Percentiles rank a stretch among this genome's conserved stretches.
Conservation (phyloP, 257 asterid genomes). For the Solanum pennellii region DNA sequence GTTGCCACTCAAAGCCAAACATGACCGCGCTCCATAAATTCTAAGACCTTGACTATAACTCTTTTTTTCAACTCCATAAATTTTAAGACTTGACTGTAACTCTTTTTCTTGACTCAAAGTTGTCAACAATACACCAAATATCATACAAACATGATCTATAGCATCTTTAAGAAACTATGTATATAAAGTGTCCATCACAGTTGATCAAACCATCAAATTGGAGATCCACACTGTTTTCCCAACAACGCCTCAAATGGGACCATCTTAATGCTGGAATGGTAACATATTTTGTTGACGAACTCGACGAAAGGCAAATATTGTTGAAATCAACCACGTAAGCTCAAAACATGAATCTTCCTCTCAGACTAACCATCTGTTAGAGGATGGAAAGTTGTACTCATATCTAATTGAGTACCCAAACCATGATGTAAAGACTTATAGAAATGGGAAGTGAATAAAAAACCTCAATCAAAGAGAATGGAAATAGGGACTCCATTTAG, state of each 20-base stretch:
- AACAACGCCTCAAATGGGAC: not conserved
- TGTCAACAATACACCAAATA: no score
- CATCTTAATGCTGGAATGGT: no score
- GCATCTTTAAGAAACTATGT: not conserved
- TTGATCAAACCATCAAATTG: not conserved
- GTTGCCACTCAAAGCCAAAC: not conserved
- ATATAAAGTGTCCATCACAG: not conserved
- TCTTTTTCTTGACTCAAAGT: not conserved
- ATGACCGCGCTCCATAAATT: not conserved
- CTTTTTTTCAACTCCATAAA: not conserved
- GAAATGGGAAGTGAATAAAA: not conserved
- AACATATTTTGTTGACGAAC: not conserved
- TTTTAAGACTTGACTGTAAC: not conserved
- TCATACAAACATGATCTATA: not conserved
- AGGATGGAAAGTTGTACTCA: not conserved
- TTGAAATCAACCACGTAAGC: not conserved
- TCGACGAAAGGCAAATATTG: not conserved
- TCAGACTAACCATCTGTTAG: not conserved
- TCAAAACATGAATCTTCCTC: not conserved
- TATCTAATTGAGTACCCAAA: not conserved
- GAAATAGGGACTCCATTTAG: not conserved
- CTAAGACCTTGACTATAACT: not conserved
- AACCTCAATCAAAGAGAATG: not conserved
- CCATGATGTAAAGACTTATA: not conserved
- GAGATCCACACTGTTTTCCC: not conserved